Conservation (phyloP, 345 rosid species). For the Arabidopsis arenosa region DNA sequence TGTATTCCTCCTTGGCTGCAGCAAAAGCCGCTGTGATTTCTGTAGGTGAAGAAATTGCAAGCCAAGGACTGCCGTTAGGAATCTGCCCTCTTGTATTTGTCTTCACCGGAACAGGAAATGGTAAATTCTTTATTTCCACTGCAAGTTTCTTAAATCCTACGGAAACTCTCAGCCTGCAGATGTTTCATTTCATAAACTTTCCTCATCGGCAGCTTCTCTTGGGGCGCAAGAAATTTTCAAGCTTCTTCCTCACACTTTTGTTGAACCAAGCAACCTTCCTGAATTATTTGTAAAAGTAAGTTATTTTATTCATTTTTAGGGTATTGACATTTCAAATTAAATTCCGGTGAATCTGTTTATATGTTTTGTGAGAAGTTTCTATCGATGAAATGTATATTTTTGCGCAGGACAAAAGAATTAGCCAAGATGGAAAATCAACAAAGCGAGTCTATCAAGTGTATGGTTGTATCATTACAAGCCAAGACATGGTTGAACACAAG, state of each 20-base stretch:
- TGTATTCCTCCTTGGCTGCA: conserved; percentile 85
- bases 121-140: conserved; percentile 44
- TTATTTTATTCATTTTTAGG: background rate
- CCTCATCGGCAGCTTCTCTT: conserved; percentile 57
- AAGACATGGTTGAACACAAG: conserved; percentile 79
- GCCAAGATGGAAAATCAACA: conserved; percentile 46
- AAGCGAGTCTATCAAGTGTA: conserved; percentile 79
- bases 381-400: conserved; percentile 17
- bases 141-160: background rate
- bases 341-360: background rate
- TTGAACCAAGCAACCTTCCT: conserved; percentile 76
- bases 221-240: conserved; percentile 96
- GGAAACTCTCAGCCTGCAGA: background rate
- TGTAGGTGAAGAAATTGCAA: conserved; percentile 85
- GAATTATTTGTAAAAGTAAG: conserved; percentile 67
- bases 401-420: conserved; percentile 52
- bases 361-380: background rate
- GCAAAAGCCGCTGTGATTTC: conserved; percentile 86
- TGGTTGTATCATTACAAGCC: conserved; percentile 81
- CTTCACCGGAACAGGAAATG: conserved; percentile 80
- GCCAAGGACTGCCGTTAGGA: conserved; percentile 75
- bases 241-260: conserved; percentile 91
- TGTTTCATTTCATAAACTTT: conserved; percentile 13
- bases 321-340: background rate
- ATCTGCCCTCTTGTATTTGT: conserved; percentile 83